Evolutionary conservation across 2,329 filamentous ascomycete species (phyloP).

Genomic region (Venturia pyrina): DNA sequence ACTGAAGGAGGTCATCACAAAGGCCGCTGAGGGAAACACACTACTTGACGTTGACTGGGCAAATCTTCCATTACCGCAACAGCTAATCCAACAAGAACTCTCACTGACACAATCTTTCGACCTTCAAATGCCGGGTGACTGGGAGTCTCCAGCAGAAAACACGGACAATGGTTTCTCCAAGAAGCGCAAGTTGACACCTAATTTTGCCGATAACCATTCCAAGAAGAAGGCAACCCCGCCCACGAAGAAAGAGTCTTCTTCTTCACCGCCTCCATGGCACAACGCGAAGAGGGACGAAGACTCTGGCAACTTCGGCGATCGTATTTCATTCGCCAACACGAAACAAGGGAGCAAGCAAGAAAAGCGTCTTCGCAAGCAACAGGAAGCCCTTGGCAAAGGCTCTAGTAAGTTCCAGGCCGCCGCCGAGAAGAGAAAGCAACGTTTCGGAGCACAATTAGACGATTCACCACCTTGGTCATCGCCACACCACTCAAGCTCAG

Average conservation of each 20-base stretch:
- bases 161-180: constrained; percentile 33
- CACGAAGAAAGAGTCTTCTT: not conserved
- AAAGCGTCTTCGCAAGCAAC: constrained; percentile 38
- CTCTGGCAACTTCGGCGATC: constrained; percentile 40
- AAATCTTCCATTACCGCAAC: constrained; percentile 71
- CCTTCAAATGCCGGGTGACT: constrained; percentile 13
- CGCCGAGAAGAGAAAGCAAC: constrained; percentile 80
- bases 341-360: constrained; percentile 31
- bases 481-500: not conserved
- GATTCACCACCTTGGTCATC: constrained; percentile 7
- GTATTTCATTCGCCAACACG: constrained; percentile 53
- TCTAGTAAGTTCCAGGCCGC: constrained; percentile 82
- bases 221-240: not conserved
- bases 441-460: constrained; percentile 58
- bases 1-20: constrained; percentile 75
- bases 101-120: constrained; percentile 32
- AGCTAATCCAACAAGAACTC: constrained; percentile 66
- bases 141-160: constrained; percentile 14
- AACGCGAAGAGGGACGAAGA: constrained; percentile 49
- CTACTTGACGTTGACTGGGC: constrained; percentile 76
- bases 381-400: constrained; percentile 35
- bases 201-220: constrained; percentile 27
- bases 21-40: constrained; percentile 62
- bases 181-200: constrained; percentile 74
- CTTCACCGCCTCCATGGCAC: constrained; percentile 54